These are phyloP conservation scores for Coprinopsis cinerea DNA, from an alignment of 768 basidiomycete genomes.

Conservation along the genomic window DNA sequence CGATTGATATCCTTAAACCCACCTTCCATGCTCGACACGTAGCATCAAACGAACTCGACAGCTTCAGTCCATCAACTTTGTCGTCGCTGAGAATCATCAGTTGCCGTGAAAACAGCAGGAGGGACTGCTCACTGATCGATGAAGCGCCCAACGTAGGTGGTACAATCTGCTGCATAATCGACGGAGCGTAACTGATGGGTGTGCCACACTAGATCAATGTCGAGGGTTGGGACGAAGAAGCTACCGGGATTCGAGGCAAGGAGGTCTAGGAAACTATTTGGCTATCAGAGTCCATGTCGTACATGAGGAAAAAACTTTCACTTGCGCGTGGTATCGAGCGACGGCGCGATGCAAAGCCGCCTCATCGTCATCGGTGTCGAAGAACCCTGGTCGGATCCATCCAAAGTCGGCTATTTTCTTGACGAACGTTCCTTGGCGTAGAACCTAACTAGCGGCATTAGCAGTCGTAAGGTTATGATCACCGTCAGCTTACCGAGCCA, in stretches of 20 bases:
- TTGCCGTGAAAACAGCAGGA: not conserved
- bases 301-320: not conserved
- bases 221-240: conserved; percentile 58
- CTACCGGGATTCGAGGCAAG: conserved; percentile 35
- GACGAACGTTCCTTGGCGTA: conserved; percentile 53
- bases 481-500: not conserved
- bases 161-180: conserved; percentile 42
- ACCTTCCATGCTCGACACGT: conserved; percentile 2
- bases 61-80: conserved; percentile 2
- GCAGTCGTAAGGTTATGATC: not conserved
- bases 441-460: conserved; percentile 28
- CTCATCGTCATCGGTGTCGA: conserved; percentile 31
- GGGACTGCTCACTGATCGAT: conserved; percentile 47
- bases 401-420: conserved; percentile 44
- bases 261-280: conserved; percentile 46
- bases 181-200: conserved; percentile 56
- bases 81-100: not conserved
- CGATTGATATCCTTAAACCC: not conserved
- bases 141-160: conserved; percentile 35
- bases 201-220: conserved; percentile 75
- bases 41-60: not conserved
- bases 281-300: too few species aligned
- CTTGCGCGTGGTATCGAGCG: conserved; percentile 55
- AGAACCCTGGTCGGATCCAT: conserved; percentile 43
- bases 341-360: conserved; percentile 41